Evolutionary conservation across 169 alveolate species (phyloP).

Genomic region (Amoebophrya sp.): DNA sequence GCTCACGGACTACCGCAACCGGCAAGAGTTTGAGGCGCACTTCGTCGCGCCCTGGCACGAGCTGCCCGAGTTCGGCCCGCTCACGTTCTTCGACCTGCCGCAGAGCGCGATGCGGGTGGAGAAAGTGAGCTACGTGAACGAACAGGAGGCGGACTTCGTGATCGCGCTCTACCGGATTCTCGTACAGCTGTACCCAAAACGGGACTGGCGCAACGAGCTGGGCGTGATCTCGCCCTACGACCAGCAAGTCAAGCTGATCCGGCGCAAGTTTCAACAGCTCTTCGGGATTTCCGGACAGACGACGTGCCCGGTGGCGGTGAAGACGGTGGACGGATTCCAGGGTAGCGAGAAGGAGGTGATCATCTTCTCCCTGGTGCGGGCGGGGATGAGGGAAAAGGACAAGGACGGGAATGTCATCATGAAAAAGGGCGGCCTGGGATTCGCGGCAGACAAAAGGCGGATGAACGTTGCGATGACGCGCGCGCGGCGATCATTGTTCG

Average conservation of each 20-base stretch:
- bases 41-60: slow-evolving; percentile 52
- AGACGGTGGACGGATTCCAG: slow-evolving; percentile 50
- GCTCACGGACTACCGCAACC: slow-evolving; percentile 31
- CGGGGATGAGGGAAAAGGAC: slow-evolving; percentile 13
- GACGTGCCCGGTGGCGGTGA: slow-evolving; percentile 42
- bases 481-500: slow-evolving; percentile 32
- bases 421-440: slow-evolving; percentile 29
- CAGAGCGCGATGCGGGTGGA: not conserved
- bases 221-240: slow-evolving; percentile 43
- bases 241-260: slow-evolving; percentile 33
- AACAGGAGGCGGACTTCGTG: slow-evolving; percentile 11
- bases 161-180: not conserved
- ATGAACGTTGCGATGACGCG: slow-evolving; percentile 45
- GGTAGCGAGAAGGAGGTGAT: slow-evolving; percentile 41
- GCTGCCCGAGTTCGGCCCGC: slow-evolving; percentile 65
- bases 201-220: slow-evolving; percentile 22
- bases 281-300: slow-evolving; percentile 25
- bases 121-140: not conserved
- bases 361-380: slow-evolving; percentile 36
- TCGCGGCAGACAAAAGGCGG: slow-evolving; percentile 37
- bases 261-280: slow-evolving; percentile 26
- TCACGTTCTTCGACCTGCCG: slow-evolving; percentile 59
- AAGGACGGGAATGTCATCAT: slow-evolving; percentile 25
- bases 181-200: not conserved
- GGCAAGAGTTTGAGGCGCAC: slow-evolving; percentile 39